A percentile compares a stretch with the other conserved stretches of the same genome.
phyloP scores from a whole-genome alignment of 129 eudicot genomes.

The Scalesia atractyloides region DNA sequence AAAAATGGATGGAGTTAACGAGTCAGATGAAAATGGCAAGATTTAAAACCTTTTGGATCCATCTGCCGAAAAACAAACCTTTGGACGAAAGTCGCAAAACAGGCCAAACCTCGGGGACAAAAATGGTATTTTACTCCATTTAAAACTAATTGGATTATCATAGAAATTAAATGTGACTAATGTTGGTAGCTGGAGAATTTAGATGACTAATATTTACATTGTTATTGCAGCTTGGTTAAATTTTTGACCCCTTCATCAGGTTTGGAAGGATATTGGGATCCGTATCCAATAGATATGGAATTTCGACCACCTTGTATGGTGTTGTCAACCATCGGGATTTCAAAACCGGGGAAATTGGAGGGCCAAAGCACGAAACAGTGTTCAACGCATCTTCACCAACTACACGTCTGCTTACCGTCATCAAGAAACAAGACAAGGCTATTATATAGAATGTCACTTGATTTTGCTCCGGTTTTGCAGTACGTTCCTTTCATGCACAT shows the following conservation, averaged over 20 bases:
- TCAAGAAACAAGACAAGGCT: constrained; percentile 78
- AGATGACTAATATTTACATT: constrained; percentile 19
- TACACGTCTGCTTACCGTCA: constrained; percentile 89
- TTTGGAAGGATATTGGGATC: constrained; percentile 97
- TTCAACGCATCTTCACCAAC: constrained; percentile 93
- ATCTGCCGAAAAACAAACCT: too few species aligned
- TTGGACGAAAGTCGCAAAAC: too few species aligned
- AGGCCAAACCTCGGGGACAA: too few species aligned
- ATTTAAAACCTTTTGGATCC: too few species aligned
- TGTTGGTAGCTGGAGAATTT: neutral
- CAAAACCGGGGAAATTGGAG: constrained; percentile 91
- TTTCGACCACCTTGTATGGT: constrained; percentile 97
- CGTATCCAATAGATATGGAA: constrained; percentile 98
- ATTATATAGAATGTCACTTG: constrained; percentile 94
- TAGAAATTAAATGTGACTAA: neutral
- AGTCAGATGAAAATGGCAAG: too few species aligned
- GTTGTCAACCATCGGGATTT: constrained; percentile 95
- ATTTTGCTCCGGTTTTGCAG: constrained; percentile 84
- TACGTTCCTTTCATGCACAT: constrained; percentile 74
- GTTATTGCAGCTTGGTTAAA: constrained; percentile 76
- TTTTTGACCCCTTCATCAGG: constrained; percentile 92
- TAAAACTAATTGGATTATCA: neutral
- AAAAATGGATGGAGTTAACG: too few species aligned
- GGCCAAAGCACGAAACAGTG: constrained; percentile 88
- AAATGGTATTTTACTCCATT: too few species aligned